phyloP scores from a whole-genome alignment of 768 basidiomycete species.

The Boletus vermiculosoides region DNA sequence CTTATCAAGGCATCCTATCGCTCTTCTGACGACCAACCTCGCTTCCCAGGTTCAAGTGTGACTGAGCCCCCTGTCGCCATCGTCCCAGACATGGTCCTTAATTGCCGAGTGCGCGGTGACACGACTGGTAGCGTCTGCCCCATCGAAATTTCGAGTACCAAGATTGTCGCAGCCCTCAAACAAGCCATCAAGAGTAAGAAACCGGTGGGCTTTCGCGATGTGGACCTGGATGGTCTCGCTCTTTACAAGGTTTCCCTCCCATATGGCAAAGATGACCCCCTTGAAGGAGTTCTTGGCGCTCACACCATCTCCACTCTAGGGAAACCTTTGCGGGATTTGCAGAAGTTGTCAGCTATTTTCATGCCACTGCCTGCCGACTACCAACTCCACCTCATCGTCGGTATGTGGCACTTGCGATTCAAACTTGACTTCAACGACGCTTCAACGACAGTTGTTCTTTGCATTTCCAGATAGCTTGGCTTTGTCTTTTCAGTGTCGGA shows the following conservation, averaged over 20 bases:
- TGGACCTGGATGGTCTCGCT: not conserved
- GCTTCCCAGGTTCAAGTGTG: not conserved
- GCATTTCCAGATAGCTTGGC: not conserved
- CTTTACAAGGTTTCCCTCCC: not conserved
- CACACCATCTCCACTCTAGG: not conserved
- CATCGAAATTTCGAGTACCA: not conserved
- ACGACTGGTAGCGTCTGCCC: rapidly evolving
- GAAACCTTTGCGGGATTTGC: not conserved
- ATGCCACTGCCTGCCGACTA: not conserved
- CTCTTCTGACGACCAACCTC: not conserved
- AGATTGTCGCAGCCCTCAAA: not conserved
- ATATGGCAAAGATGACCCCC: no score
- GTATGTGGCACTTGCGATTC: not conserved
- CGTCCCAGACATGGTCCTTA: not conserved
- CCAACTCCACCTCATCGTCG: not conserved
- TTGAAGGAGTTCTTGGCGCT: no score
- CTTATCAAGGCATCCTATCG: not conserved
- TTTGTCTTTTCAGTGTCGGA: not conserved
- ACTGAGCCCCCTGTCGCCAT: no score
- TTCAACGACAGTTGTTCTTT: not conserved
- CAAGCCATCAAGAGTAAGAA: conserved; percentile 2
- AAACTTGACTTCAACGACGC: not conserved
- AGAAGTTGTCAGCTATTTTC: not conserved
- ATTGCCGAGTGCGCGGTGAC: not conserved
- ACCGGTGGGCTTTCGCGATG: not conserved